Percentiles rank a stretch among this genome's conserved stretches.
Evolutionary conservation across 768 basidiomycete genomes (phyloP).

Genomic region (Mycena metata): DNA sequence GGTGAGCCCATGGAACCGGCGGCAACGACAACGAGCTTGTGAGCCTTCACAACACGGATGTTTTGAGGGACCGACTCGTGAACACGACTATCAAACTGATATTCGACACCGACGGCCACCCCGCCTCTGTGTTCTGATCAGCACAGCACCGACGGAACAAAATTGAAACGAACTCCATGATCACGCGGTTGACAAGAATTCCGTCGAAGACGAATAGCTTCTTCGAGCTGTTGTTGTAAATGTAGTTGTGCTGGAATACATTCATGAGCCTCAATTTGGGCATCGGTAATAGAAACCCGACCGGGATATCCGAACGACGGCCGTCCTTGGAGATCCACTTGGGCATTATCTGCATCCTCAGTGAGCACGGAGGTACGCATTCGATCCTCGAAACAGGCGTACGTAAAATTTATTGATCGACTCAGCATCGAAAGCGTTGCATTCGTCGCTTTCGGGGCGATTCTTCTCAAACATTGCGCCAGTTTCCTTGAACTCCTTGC

Average conservation of each 20-base stretch:
- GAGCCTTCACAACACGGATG: constrained; percentile 38
- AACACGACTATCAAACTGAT: too few relatives aligned
- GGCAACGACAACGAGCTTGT: constrained; percentile 52
- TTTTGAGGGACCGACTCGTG: too few relatives aligned
- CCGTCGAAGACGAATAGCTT: too few relatives aligned
- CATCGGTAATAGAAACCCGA: constrained; percentile 9
- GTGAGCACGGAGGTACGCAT: background rate
- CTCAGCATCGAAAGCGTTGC: constrained; percentile 14
- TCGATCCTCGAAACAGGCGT: background rate
- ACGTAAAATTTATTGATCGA: constrained; percentile 35
- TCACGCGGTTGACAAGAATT: too few relatives aligned
- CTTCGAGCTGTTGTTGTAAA: too few relatives aligned
- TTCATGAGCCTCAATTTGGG: too few relatives aligned
- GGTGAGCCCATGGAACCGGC: constrained; percentile 53
- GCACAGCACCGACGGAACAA: too few relatives aligned
- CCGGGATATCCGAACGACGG: background rate
- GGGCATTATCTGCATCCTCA: constrained; percentile 25
- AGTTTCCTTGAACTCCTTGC: constrained; percentile 2
- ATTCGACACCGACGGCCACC: too few relatives aligned
- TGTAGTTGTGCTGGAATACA: too few relatives aligned
- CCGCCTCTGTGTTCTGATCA: too few relatives aligned
- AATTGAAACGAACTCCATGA: too few relatives aligned
- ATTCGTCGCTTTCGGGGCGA: constrained; percentile 22
- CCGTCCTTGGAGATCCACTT: constrained; percentile 14
- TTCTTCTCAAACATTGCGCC: constrained; percentile 31